A percentile compares a stretch with the other conserved stretches of the same genome.
Evolutionary conservation across 805 yeast genomes (phyloP).

Genomic region (Kodamaea neixiangensis): DNA sequence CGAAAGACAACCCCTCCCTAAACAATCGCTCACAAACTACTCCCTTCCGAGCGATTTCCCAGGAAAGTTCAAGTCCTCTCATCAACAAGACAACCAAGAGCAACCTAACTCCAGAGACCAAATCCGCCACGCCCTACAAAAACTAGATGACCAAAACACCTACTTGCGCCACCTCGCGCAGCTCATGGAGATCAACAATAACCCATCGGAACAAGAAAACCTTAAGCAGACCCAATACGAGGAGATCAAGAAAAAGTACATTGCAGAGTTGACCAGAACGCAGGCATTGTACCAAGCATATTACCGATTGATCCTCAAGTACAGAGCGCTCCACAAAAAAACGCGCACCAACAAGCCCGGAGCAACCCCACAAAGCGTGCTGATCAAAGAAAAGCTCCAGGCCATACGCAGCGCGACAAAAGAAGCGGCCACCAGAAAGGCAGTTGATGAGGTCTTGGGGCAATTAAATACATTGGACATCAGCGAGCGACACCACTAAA

Average conservation of each 20-base stretch:
- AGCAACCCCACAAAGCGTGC: neutral
- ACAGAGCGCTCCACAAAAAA: conserved; percentile 16
- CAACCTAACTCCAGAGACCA: neutral
- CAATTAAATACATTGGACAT: neutral
- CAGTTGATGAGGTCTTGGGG: conserved; percentile 5
- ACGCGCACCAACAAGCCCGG: neutral
- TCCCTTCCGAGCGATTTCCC: conserved; percentile 24
- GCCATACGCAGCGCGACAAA: neutral
- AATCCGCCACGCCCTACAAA: conserved; percentile 6
- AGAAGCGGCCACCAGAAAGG: neutral
- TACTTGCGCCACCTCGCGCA: conserved; percentile 25
- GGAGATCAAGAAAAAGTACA: conserved; percentile 26
- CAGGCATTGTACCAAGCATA: conserved; percentile 34
- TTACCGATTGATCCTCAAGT: conserved; percentile 29
- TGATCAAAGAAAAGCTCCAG: conserved; percentile 4
- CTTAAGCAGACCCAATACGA: conserved; percentile 18
- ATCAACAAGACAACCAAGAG: neutral
- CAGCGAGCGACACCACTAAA: neutral
- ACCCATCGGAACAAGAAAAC: conserved; percentile 12
- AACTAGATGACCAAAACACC: conserved; percentile 17
- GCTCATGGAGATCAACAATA: conserved; percentile 18
- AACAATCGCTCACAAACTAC: conserved; percentile 7
- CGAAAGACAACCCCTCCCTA: conserved; percentile 6
- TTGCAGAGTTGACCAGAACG: conserved; percentile 29
- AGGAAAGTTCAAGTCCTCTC: conserved; percentile 16